Conservation (phyloP, 2,329 filamentous ascomycete genomes). For the Aspergillus novoparasiticus region DNA sequence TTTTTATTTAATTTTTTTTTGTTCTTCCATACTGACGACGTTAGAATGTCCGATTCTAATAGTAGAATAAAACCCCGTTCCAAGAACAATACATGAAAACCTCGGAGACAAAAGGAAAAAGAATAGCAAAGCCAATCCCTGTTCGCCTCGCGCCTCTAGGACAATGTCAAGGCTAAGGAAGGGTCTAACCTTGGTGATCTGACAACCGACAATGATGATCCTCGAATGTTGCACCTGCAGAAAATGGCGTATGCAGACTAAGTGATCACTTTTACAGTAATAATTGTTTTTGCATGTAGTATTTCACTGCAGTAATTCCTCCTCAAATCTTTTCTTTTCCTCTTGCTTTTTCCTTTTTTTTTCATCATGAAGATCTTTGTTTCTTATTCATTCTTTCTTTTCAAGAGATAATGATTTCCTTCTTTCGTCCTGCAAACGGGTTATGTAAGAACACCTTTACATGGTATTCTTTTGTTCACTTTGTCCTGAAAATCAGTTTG, state of each 20-base stretch:
- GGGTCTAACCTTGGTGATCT: conserved; percentile 9
- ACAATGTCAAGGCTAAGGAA: conserved; percentile 2
- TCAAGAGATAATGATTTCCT: not conserved
- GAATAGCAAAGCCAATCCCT: conserved; percentile 4
- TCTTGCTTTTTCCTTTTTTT: not conserved
- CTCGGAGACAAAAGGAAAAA: conserved; percentile 2
- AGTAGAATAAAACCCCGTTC: not conserved
- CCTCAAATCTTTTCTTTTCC: not conserved
- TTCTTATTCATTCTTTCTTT: not conserved
- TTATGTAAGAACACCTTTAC: not conserved
- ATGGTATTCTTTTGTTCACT: not conserved
- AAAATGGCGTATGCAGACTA: conserved; percentile 24
- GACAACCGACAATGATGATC: conserved; percentile 6
- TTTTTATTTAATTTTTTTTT: not conserved
- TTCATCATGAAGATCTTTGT: not conserved
- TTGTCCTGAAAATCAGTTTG: not conserved
- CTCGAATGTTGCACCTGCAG: conserved; percentile 26
- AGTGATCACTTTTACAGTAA: conserved; percentile 4
- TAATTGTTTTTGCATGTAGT: not conserved
- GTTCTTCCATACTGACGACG: not conserved
- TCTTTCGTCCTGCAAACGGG: not conserved
- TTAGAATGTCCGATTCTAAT: not conserved
- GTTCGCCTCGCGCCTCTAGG: not conserved
- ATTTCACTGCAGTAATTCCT: not conserved
- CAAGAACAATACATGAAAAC: conserved; percentile 2